Evolutionary conservation across 192 early-diverging fungal genomes (phyloP).

Genomic region (Linnemannia hyalina): DNA sequence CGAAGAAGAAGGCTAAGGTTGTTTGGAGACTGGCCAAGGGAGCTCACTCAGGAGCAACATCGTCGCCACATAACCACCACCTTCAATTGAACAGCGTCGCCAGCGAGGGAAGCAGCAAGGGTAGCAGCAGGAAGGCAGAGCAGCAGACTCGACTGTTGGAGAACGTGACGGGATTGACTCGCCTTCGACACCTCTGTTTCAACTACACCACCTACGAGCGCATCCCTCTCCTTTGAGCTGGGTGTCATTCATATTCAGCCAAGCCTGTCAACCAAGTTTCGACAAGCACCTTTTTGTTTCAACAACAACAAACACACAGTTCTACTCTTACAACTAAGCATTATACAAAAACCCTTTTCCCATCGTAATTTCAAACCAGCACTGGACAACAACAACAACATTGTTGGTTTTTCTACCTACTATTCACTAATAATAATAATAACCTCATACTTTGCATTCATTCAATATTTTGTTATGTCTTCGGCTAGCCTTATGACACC

Average conservation of each 20-base stretch:
- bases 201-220: constrained; percentile 1
- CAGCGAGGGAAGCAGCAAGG: neutral
- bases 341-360: neutral
- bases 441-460: neutral
- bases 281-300: neutral
- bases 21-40: neutral
- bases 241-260: neutral
- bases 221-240: neutral
- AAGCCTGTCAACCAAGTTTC: neutral
- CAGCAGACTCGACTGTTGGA: neutral
- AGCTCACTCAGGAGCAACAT: neutral
- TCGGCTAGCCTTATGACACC: neutral
- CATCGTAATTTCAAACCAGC: neutral
- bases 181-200: neutral
- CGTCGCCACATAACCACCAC: neutral
- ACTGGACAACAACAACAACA: neutral
- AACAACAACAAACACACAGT: neutral
- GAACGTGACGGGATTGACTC: constrained; percentile 1
- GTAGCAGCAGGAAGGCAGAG: neutral
- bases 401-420: neutral
- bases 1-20: neutral
- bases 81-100: neutral
- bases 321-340: neutral
- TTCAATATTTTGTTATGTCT: neutral
- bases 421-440: constrained; percentile 1